phyloP scores from a whole-genome alignment of 768 basidiomycete genomes.

The Boletus insuetus region DNA sequence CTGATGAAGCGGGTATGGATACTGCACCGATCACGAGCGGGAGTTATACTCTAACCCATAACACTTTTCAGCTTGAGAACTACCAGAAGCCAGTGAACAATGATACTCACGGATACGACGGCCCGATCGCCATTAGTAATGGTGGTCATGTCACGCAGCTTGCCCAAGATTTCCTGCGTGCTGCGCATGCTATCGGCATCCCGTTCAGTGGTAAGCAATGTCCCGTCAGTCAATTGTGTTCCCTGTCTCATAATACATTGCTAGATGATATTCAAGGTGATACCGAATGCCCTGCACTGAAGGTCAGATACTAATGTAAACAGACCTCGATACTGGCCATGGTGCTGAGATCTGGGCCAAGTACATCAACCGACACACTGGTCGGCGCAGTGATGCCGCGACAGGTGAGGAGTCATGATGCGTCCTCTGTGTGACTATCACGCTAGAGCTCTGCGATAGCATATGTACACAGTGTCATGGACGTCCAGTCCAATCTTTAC shows the following conservation, averaged over 20 bases:
- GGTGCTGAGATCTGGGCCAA: constrained; percentile 75
- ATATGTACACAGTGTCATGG: constrained; percentile 71
- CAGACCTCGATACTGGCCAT: constrained; percentile 57
- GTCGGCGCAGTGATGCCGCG: constrained; percentile 68
- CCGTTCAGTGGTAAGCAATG: constrained; percentile 57
- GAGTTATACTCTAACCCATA: background rate
- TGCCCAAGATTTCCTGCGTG: constrained; percentile 69
- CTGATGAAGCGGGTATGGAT: constrained; percentile 61
- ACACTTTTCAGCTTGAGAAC: constrained; percentile 55
- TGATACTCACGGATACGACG: constrained; percentile 66
- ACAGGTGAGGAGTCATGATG: constrained; percentile 40
- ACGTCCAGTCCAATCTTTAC: constrained; percentile 63
- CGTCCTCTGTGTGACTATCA: background rate
- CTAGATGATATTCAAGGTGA: too few relatives aligned
- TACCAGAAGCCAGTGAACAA: constrained; percentile 73
- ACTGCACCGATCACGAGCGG: background rate
- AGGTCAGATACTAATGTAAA: background rate
- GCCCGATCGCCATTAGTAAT: constrained; percentile 72
- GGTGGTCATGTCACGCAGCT: constrained; percentile 62
- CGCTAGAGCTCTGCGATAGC: constrained; percentile 33
- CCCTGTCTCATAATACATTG: too few relatives aligned
- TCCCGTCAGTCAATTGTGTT: too few relatives aligned
- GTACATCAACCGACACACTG: constrained; percentile 73
- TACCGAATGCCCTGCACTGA: background rate
- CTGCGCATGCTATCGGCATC: constrained; percentile 56